Percentiles rank a stretch among this genome's conserved stretches.
Evolutionary conservation across 257 asterid species (phyloP).

Genomic region (Lantana camara): DNA sequence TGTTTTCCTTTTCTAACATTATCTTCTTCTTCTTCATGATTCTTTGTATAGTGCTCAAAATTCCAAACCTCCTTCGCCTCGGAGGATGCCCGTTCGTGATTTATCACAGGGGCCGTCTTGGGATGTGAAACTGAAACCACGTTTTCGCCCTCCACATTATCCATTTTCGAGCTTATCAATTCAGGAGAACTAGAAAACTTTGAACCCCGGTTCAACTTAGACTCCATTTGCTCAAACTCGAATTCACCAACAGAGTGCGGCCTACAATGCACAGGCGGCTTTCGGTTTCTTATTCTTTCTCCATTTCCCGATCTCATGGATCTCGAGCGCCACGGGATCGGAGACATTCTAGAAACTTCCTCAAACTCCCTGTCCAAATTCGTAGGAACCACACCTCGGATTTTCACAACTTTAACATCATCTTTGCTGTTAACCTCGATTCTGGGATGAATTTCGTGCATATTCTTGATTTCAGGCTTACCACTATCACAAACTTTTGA

Average conservation of each 20-base stretch:
- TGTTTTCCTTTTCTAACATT: constrained; percentile 37
- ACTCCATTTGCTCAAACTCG: constrained; percentile 49
- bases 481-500: constrained; percentile 42
- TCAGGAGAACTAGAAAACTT: constrained; percentile 43
- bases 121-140: constrained; percentile 33
- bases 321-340: constrained; percentile 55
- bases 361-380: constrained; percentile 68
- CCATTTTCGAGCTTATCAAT: constrained; percentile 25
- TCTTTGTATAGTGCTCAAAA: constrained; percentile 26
- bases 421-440: constrained; percentile 29
- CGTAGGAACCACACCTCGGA: constrained; percentile 53
- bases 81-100: constrained; percentile 29
- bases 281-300: constrained; percentile 31
- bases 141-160: constrained; percentile 31
- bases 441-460: constrained; percentile 18
- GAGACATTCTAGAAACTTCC: constrained; percentile 43
- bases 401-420: constrained; percentile 37
- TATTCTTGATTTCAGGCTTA: constrained; percentile 28
- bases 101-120: constrained; percentile 29
- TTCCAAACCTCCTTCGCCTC: constrained; percentile 35
- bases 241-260: constrained; percentile 62
- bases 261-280: constrained; percentile 41
- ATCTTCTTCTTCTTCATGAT: constrained; percentile 31
- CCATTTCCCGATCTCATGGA: constrained; percentile 45
- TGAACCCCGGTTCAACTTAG: constrained; percentile 32